Evolutionary conservation across 495 filamentous ascomycete species (phyloP).

Genomic region (Apiosordaria backusii): DNA sequence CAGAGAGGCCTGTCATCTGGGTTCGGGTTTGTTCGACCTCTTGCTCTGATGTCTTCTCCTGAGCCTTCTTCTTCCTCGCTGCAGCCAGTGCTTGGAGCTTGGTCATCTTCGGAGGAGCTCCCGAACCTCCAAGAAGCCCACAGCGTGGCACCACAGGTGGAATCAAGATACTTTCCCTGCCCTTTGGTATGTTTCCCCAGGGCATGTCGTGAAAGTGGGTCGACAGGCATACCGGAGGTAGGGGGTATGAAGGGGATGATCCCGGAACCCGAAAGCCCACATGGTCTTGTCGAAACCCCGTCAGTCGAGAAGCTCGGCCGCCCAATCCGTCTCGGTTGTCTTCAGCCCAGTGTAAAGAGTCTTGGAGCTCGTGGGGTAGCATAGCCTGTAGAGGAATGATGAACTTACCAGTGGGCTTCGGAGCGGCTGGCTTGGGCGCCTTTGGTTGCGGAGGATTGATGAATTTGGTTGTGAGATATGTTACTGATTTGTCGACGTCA

Average conservation of each 20-base stretch:
- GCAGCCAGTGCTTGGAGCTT: conserved; percentile 88
- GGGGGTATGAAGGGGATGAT: not conserved
- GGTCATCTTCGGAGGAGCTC: conserved; percentile 65
- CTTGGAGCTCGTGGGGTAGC: conserved; percentile 8
- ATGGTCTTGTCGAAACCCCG: not conserved
- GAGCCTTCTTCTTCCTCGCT: conserved; percentile 79
- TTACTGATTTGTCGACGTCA: conserved; percentile 78
- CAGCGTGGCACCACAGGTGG: conserved; percentile 59
- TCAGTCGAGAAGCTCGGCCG: not conserved
- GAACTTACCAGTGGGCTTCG: conserved; percentile 53
- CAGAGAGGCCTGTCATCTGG: conserved; percentile 27
- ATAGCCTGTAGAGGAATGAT: conserved; percentile 21
- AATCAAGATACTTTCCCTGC: conserved; percentile 66
- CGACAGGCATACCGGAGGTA: conserved; percentile 10
- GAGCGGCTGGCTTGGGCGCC: conserved; percentile 22
- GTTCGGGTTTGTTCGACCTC: conserved; percentile 31
- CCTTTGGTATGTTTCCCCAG: conserved; percentile 73
- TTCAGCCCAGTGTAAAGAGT: conserved; percentile 14
- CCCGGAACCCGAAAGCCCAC: not conserved
- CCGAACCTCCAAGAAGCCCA: conserved; percentile 72
- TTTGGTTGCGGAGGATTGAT: conserved; percentile 37
- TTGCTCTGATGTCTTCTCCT: conserved; percentile 52
- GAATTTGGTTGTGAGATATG: conserved; percentile 66
- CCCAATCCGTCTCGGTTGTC: not conserved
- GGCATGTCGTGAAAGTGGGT: conserved; percentile 78